Percentiles rank a stretch among this genome's conserved stretches.
Conservation (phyloP, 1,284 basidiomycete genomes). For the Cutaneotrichosporon curvatum region DNA sequence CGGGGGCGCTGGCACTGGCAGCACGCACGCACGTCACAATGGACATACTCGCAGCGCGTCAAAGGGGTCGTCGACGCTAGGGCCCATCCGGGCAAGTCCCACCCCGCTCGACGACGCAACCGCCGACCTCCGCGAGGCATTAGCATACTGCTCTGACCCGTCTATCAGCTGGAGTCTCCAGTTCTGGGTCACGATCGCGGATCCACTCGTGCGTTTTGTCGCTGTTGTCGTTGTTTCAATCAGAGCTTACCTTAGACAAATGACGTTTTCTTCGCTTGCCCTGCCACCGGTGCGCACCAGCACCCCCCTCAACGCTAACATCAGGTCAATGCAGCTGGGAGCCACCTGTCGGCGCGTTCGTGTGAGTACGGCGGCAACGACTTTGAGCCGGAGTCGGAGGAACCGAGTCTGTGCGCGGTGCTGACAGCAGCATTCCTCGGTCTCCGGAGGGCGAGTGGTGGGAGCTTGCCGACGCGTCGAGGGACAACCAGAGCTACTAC, state of each 20-base stretch:
- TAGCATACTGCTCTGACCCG: constrained; percentile 37
- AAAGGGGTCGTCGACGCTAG: background rate
- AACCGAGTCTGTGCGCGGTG: background rate
- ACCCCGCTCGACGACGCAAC: background rate
- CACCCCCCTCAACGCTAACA: background rate
- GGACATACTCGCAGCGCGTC: too few species aligned
- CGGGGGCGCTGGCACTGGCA: too few species aligned
- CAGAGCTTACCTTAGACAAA: constrained; percentile 54
- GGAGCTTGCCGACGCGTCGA: constrained; percentile 75
- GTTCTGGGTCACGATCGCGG: constrained; percentile 45
- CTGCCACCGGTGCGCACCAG: constrained; percentile 51
- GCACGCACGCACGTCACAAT: too few species aligned
- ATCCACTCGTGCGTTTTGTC: constrained; percentile 31
- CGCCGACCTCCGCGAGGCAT: constrained; percentile 30
- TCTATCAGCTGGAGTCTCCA: constrained; percentile 39
- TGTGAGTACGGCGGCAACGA: constrained; percentile 51
- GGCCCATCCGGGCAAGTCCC: background rate
- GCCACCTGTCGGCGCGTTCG: constrained; percentile 78
- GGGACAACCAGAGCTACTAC: constrained; percentile 77
- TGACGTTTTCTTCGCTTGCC: constrained; percentile 83
- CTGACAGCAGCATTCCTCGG: constrained; percentile 60
- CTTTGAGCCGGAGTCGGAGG: too few species aligned
- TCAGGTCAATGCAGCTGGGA: constrained; percentile 90
- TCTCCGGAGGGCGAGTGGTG: constrained; percentile 86
- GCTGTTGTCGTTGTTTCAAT: background rate